phyloP scores from a whole-genome alignment of 306 rosid genomes.

The Citrullus amarus region DNA sequence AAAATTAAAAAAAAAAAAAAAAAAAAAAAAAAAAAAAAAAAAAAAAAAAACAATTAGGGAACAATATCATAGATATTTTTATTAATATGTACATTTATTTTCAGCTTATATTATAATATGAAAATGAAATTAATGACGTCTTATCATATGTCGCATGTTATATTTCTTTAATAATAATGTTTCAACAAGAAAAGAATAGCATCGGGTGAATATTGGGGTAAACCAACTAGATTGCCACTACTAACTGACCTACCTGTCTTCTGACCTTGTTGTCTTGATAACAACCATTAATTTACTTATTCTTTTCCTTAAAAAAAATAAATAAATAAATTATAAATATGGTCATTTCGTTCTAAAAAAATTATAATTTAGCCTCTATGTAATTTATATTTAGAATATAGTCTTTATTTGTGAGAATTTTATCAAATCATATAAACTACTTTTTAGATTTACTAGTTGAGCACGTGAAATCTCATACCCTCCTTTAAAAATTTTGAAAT shows the following conservation, averaged over 20 bases:
- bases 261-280: not conserved
- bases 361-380: too few species aligned
- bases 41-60: too few species aligned
- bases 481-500: too few species aligned
- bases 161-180: not conserved
- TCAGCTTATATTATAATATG: not conserved
- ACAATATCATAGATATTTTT: not conserved
- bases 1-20: too few species aligned
- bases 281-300: not conserved
- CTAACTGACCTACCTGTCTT: not conserved
- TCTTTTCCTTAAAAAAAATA: not conserved
- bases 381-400: too few species aligned
- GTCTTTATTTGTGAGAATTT: too few species aligned
- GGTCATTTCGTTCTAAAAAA: rapidly evolving
- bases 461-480: too few species aligned
- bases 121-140: not conserved
- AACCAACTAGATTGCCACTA: not conserved
- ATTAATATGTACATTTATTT: not conserved
- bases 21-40: too few species aligned
- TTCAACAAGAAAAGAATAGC: not conserved
- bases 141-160: slow-evolving; percentile 1
- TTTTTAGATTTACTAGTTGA: too few species aligned
- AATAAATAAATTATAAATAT: too few species aligned
- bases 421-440: too few species aligned
- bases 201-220: not conserved